Evolutionary conservation across 345 rosid species (phyloP).

Genomic region (Linum usitatissimum): DNA sequence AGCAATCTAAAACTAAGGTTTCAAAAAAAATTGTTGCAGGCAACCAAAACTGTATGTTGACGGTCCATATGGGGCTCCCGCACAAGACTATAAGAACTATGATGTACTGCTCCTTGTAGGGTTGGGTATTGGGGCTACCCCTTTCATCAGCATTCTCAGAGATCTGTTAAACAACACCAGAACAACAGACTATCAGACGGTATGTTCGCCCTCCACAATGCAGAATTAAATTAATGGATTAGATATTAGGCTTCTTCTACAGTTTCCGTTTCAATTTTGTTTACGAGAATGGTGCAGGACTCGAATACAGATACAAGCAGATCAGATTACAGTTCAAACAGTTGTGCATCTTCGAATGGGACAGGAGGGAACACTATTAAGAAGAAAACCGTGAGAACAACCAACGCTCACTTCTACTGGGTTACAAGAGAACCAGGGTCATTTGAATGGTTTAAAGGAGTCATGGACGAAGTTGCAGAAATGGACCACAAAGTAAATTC

Average conservation of each 20-base stretch:
- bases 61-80: constrained; percentile 98
- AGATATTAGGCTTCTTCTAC: too few relatives aligned
- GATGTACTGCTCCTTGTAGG: constrained; percentile 90
- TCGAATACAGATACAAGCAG: constrained; percentile 16
- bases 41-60: constrained; percentile 83
- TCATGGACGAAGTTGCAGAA: constrained; percentile 93
- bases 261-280: too few relatives aligned
- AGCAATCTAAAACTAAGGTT: too few relatives aligned
- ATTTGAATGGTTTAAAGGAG: constrained; percentile 98
- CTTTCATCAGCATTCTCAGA: constrained; percentile 90
- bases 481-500: constrained; percentile 74
- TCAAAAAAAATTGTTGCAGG: too few relatives aligned
- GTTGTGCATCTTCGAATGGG: constrained; percentile 39
- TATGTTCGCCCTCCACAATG: too few relatives aligned
- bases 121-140: constrained; percentile 97
- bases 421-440: constrained; percentile 98
- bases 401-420: constrained; percentile 97
- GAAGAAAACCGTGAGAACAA: constrained; percentile 47
- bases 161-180: constrained; percentile 74
- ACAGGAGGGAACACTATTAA: constrained; percentile 15
- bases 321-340: constrained; percentile 41
- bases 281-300: too few relatives aligned
- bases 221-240: too few relatives aligned
- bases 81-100: constrained; percentile 81
- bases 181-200: too few relatives aligned